phyloP scores from a whole-genome alignment of 2,329 filamentous ascomycete species.

The Aspergillus ochraceus region DNA sequence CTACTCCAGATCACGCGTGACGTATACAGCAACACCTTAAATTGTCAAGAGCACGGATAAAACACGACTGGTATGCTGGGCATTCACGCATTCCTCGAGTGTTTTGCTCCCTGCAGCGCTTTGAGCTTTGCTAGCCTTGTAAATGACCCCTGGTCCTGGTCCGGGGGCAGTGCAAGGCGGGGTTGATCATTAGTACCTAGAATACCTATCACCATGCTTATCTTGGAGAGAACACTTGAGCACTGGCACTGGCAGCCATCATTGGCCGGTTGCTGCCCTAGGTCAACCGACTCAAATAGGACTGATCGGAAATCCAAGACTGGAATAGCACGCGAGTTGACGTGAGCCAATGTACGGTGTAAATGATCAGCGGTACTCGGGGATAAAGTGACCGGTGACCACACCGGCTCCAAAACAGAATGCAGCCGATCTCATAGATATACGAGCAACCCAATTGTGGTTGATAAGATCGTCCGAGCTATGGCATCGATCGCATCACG shows the following conservation, averaged over 20 bases:
- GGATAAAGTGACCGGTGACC: too few species aligned
- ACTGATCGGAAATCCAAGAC: background rate
- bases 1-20: too few species aligned
- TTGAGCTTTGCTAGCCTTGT: background rate
- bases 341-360: background rate
- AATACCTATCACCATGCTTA: background rate
- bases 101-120: background rate
- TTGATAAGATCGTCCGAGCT: background rate
- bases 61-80: too few species aligned
- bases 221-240: background rate
- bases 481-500: background rate
- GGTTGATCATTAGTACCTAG: background rate
- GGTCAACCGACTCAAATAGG: background rate
- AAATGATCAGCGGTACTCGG: background rate
- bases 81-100: background rate
- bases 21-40: too few species aligned
- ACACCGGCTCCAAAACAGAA: too few species aligned
- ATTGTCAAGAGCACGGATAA: too few species aligned
- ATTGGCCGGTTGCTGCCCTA: background rate
- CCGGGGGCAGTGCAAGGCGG: background rate
- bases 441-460: too few species aligned
- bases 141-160: background rate
- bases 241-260: too few species aligned
- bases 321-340: background rate
- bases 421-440: too few species aligned